A percentile compares a stretch with the other conserved stretches of the same genome.
These are phyloP conservation scores for Phytophthora pseudosyringae DNA, from an alignment of 352 stramenopile genomes.

Conservation along the genomic window DNA sequence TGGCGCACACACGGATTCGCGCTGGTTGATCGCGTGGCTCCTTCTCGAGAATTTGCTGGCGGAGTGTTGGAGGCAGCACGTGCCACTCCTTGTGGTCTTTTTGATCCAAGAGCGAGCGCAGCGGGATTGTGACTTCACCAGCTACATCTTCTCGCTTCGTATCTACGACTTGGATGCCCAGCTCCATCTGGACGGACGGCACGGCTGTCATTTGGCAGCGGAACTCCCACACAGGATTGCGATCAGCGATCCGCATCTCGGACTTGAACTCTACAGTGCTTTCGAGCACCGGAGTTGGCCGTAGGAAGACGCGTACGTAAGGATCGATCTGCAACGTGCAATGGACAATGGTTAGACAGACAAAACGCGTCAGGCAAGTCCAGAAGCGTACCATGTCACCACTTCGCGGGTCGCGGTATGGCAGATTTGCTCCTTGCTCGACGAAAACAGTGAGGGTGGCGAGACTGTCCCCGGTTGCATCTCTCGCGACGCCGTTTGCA, in stretches of 20 bases:
- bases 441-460: constrained; percentile 50
- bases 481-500: constrained; percentile 34
- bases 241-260: constrained; percentile 50
- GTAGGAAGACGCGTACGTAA: constrained; percentile 53
- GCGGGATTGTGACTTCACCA: constrained; percentile 50
- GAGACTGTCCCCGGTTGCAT: constrained; percentile 36
- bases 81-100: constrained; percentile 67
- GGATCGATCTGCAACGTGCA: constrained; percentile 54
- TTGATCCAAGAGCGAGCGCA: constrained; percentile 66
- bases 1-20: constrained; percentile 44
- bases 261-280: constrained; percentile 30
- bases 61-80: constrained; percentile 59
- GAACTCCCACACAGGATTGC: constrained; percentile 53
- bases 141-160: constrained; percentile 50
- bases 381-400: constrained; percentile 48
- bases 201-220: constrained; percentile 40
- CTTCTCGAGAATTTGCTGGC: constrained; percentile 66
- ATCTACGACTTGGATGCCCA: constrained; percentile 65
- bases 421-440: constrained; percentile 55
- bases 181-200: constrained; percentile 45
- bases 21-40: constrained; percentile 38
- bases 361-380: too few species aligned
- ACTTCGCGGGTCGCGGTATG: constrained; percentile 52
- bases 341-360: background rate
- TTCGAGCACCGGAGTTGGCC: constrained; percentile 14